A percentile compares a stretch with the other conserved stretches of the same genome.
phyloP scores from a whole-genome alignment of 2,329 filamentous ascomycete genomes.

The Fusarium sp. region DNA sequence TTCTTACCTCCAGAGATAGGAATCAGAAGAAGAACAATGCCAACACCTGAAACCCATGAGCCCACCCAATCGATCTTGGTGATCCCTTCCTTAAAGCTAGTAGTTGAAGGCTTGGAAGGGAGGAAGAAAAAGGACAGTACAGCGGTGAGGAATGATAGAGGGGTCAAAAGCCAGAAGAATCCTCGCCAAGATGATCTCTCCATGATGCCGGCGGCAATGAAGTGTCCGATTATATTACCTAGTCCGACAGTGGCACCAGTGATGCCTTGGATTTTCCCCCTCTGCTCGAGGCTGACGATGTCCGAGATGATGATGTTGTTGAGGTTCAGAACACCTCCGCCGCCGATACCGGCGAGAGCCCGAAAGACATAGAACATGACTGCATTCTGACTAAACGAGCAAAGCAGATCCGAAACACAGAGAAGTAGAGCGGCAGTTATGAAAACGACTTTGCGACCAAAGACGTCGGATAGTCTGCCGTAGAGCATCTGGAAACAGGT shows the following conservation, averaged over 20 bases:
- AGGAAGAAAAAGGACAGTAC: neutral
- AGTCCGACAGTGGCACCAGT: neutral
- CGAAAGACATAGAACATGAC: neutral
- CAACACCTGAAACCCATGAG: neutral
- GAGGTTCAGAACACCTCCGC: neutral
- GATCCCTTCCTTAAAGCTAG: neutral
- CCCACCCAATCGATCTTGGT: neutral
- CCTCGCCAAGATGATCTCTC: neutral
- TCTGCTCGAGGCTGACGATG: neutral
- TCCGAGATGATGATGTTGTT: neutral
- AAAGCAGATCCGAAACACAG: neutral
- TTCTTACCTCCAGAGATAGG: neutral
- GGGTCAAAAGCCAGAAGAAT: neutral
- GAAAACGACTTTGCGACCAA: neutral
- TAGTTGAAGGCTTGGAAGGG: neutral
- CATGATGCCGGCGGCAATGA: neutral
- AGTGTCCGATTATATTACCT: neutral
- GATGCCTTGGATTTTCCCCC: neutral
- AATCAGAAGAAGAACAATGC: neutral
- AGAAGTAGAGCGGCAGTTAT: neutral
- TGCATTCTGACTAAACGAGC: neutral
- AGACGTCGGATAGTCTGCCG: neutral
- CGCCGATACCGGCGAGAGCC: neutral
- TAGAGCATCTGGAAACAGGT: constrained; percentile 9
- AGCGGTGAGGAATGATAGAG: neutral